These are phyloP conservation scores for Extremus antarcticus DNA, from an alignment of 495 filamentous ascomycete species.

Conservation along the genomic window DNA sequence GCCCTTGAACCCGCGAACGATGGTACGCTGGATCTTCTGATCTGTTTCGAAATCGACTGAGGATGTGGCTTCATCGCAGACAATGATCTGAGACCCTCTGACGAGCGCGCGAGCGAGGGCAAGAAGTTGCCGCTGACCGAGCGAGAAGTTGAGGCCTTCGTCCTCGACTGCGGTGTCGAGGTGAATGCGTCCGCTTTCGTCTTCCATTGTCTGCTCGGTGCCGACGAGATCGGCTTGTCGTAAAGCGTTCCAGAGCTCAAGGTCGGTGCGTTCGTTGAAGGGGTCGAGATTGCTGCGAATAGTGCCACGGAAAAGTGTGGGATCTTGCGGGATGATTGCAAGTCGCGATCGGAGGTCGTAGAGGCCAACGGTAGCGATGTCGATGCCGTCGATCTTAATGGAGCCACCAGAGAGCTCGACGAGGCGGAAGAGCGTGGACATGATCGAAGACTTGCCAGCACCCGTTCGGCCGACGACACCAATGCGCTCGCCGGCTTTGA, in stretches of 20 bases:
- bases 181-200: conserved; percentile 51
- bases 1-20: conserved; percentile 74
- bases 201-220: conserved; percentile 36
- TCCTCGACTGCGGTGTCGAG: conserved; percentile 83
- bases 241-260: conserved; percentile 79
- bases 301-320: conserved; percentile 86
- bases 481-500: conserved; percentile 77
- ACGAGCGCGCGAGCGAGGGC: conserved; percentile 85
- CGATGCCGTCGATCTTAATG: conserved; percentile 82
- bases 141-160: conserved; percentile 88
- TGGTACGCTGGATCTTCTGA: conserved; percentile 85
- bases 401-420: conserved; percentile 73
- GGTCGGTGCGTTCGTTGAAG: conserved; percentile 76
- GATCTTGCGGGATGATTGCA: conserved; percentile 93
- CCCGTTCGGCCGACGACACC: conserved; percentile 91
- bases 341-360: conserved; percentile 78
- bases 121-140: conserved; percentile 95
- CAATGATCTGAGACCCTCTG: conserved; percentile 75
- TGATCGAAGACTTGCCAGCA: conserved; percentile 90
- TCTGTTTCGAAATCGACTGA: conserved; percentile 95
- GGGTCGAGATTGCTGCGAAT: conserved; percentile 87
- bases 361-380: conserved; percentile 76
- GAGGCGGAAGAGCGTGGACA: conserved; percentile 83
- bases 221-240: conserved; percentile 68
- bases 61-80: conserved; percentile 91